phyloP scores from a whole-genome alignment of 208 protist genomes.

The Trypanosoma platydactyli region DNA sequence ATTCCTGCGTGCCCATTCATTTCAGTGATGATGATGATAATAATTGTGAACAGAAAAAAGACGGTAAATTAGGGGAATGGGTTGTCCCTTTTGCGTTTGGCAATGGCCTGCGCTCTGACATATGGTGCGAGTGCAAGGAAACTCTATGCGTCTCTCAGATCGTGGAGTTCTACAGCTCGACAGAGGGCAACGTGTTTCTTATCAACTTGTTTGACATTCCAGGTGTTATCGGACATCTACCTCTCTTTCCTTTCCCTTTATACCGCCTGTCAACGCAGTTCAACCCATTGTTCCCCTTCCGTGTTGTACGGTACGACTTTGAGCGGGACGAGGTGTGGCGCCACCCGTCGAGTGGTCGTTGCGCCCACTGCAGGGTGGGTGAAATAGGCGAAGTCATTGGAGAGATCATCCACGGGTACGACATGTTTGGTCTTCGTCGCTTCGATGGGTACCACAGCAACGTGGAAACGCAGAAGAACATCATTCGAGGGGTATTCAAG shows the following conservation, averaged over 20 bases:
- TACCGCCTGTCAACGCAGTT: slow-evolving; percentile 36
- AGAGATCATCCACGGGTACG: slow-evolving; percentile 56
- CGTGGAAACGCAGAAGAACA: slow-evolving; percentile 38
- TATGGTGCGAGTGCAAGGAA: slow-evolving; percentile 70
- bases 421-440: slow-evolving; percentile 56
- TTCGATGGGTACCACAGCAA: slow-evolving; percentile 74
- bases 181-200: slow-evolving; percentile 77
- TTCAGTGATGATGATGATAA: not conserved
- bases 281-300: slow-evolving; percentile 47
- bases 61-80: slow-evolving; percentile 14
- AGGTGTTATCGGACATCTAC: slow-evolving; percentile 62
- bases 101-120: slow-evolving; percentile 88
- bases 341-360: slow-evolving; percentile 36
- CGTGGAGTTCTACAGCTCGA: slow-evolving; percentile 89
- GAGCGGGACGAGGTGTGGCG: slow-evolving; percentile 49
- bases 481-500: slow-evolving; percentile 49
- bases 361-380: slow-evolving; percentile 34
- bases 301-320: slow-evolving; percentile 48
- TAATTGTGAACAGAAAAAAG: not conserved
- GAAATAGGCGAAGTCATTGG: slow-evolving; percentile 54
- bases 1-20: not conserved
- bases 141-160: slow-evolving; percentile 54
- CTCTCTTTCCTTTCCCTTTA: slow-evolving; percentile 40
- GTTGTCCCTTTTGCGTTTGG: slow-evolving; percentile 82
- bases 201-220: slow-evolving; percentile 57